Evolutionary conservation across 2,329 filamentous ascomycete genomes (phyloP), one percentile per base, ranked within the genome.

Genomic region (Aspergillus udagawae): DNA sequence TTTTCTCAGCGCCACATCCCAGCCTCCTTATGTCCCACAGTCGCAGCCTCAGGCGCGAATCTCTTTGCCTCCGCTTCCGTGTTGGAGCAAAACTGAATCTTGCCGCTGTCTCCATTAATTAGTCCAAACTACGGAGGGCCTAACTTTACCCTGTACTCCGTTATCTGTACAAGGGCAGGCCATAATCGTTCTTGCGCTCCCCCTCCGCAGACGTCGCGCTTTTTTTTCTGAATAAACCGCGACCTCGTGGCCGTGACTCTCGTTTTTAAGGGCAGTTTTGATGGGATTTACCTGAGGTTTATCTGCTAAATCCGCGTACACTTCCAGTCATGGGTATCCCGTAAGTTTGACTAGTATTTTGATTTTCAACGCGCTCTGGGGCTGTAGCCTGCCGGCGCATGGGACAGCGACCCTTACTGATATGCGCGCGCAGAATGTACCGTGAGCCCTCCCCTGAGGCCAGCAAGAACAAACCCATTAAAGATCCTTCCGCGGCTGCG

Each of bases 401-500:
- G 47, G 47, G 56, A 57, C 50, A 45, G 29, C 53, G 51, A 49
- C 53, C 51, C 52, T 60, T 56, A 65, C 63, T 71, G 54, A 70
- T 63, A 48, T 38, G 32, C 41, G n/a, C 55, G 47, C 61, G 53
- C 62, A 82, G 80, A 60, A 79, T 86, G 73, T 86, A 79, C 76
- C 78, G 78, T 70, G 80, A 82, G 67, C 81, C 82, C 44, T 75
- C 78, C 50, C 73, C 78, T 58, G 74, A 77, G 55, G 70, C 72
- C 25, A 23, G 62, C 32, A 72, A 67, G 51, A 77, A 76, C 54
- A 72, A 76, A 57, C 69, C 75, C 53, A 68, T 75, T 60, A 85
- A 84, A 69, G 83, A 86, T 65, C 70, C 78, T 41, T 79, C 79
- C 56, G 82, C 82, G 49, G 69, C 76, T 55, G 73, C 79, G 55